phyloP scores from a whole-genome alignment of 202 grass and related monocot genomes.

The Schoenoplectus triqueter region DNA sequence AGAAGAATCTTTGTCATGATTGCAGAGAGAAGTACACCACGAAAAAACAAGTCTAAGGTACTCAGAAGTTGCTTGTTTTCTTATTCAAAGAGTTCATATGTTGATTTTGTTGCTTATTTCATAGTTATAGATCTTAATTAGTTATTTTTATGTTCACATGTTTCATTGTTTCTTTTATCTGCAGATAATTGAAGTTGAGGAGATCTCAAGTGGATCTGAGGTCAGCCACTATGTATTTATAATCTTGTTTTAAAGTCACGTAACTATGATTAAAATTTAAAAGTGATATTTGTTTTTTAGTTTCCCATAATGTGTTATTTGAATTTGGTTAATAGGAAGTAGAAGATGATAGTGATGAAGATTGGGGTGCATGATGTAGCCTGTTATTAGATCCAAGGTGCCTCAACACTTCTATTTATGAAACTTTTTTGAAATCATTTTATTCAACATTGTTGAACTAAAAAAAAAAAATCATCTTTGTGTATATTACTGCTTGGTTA shows the following conservation, averaged over 20 bases:
- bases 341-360: slow-evolving; percentile 77
- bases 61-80: not conserved
- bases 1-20: slow-evolving; percentile 38
- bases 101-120: slow-evolving; percentile 11
- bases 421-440: not conserved
- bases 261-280: not conserved
- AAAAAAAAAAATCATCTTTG: not conserved
- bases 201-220: slow-evolving; percentile 59
- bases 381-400: slow-evolving; percentile 18
- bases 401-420: not conserved
- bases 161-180: slow-evolving; percentile 19
- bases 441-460: slow-evolving; percentile 13
- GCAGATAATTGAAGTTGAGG: slow-evolving; percentile 61
- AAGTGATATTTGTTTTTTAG: not conserved
- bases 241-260: not conserved
- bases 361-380: slow-evolving; percentile 56
- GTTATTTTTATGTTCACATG: slow-evolving; percentile 13
- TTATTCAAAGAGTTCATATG: slow-evolving; percentile 23
- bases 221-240: slow-evolving; percentile 34
- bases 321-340: slow-evolving; percentile 38
- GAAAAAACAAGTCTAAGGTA: slow-evolving; percentile 58
- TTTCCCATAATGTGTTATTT: not conserved
- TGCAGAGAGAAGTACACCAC: slow-evolving; percentile 52
- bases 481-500: no score
- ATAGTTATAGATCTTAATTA: not conserved